Evolutionary conservation across 2,329 filamentous ascomycete genomes (phyloP), one percentile per base, ranked within the genome.

Genomic region (Sarocladium oryzae): DNA sequence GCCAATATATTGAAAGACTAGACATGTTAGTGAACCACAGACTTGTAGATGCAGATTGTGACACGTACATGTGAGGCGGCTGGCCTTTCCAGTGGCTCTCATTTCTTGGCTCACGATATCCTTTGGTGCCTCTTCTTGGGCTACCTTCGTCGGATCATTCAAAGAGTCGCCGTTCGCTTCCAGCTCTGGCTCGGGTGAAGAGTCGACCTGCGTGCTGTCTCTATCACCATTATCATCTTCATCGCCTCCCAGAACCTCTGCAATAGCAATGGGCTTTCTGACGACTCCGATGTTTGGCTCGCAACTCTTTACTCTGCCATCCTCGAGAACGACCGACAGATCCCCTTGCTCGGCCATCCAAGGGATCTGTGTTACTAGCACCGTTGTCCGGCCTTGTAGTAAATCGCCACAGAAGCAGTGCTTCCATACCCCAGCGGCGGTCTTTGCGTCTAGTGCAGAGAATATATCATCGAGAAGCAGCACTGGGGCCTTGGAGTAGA

Each of bases 391-490:
- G 8, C 73, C 76, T 18, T 67, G 68, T 9, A 83, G 67, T 23
- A 83, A 58, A 45, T 79, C 75, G 43, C 72, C 69, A 53, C 78
- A 81, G 58, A 84, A 82, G 56, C 76, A 81, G 51, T 74, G 67
- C 52, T 78, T 72, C 74, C 78, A 82, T 2, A 84, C 69, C 2
- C 70, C 66, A 15, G 76, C 74, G 1, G 76, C 74, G 0, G 80
- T 83, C 56, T 79, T 79, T 16, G 79, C 72, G 56, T 83, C 79
- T 1, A 83, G 67, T 0, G 79, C 79, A 1, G 79, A 78, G 55
- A 83, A 79, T 2, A 82, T 71, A 53, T 83, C 79, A 55, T 83
- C 79, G 1, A 83, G 70, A 1, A 83, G 65, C 20, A 82, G 64
- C 2, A 81, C 66, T 2, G 75, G 68, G 0, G 79, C 72, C 51